Evolutionary conservation across 331 rosid species (phyloP), one percentile per base, ranked within the genome.

Genomic region (Malus hybrid): DNA sequence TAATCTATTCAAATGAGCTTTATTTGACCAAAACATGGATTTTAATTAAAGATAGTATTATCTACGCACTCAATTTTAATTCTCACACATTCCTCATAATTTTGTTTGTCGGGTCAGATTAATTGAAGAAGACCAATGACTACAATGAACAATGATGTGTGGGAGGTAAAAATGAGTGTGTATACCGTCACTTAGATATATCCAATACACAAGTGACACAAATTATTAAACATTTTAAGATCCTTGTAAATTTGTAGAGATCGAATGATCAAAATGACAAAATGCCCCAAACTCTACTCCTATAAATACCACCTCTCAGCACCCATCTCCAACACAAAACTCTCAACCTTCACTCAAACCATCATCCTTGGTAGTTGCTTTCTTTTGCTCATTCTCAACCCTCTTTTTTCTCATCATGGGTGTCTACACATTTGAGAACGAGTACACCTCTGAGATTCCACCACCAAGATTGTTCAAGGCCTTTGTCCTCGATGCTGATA

Each of bases 391-490:
- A 20, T 59, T 15, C 10, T 24, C 68, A 10, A 73, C 13, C 28
- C 74, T 15, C 39, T 3, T 67, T 20, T 24, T 18, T 42, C 13
- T 27, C 24, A 75, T 67, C 80, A 88, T 86, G 90, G 92, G 92
- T 67, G 87, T 84, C 27, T 78, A 15, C 81, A 81, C 78, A 22
- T 80, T 74, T 20, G 79, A 82, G n/a, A 22, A 33, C 14, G 90
- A 88, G 60, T 48, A 1, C 15, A 65, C 39, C 19, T 59, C 81
- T 4, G 29, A 64, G 15, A 81, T 90, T 10, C 63, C 93, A 10
- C 91, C 91, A 24, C 9, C 86, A 1, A 87, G 75, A 72, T 76
- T 90, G 44, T 92, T 87, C 89, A 90, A 90, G 83, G 93, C 96
- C 72, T 82, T 90, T 57, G 62, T 86, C 11, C 39, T 76, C 6